Evolutionary conservation across 78 protist species (phyloP).

Genomic region (Planoprotostelium fungivorum): DNA sequence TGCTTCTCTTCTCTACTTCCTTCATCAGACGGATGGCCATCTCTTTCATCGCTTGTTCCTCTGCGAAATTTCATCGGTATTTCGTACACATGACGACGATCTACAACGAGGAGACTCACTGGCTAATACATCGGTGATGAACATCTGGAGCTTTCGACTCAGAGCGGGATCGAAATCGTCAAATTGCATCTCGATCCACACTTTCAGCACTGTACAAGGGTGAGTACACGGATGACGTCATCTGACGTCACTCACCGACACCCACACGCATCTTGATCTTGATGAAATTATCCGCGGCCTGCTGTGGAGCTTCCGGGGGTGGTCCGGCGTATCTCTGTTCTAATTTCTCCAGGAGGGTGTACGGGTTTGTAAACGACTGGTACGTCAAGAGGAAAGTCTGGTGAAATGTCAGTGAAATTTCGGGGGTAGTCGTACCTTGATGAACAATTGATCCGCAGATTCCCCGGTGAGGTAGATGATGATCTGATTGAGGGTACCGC

Average conservation of each 20-base stretch:
- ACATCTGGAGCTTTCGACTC: conserved; percentile 6
- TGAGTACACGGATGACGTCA: too few species aligned
- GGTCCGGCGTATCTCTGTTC: conserved; percentile 62
- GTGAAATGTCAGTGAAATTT: conserved; percentile 9
- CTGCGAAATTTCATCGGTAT: neutral
- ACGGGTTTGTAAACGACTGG: conserved; percentile 62
- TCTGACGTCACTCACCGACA: too few species aligned
- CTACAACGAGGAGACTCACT: neutral
- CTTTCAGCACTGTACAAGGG: too few species aligned
- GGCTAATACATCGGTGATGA: conserved; percentile 2
- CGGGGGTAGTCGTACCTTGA: neutral
- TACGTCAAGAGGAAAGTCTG: conserved; percentile 59
- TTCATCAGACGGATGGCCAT: neutral
- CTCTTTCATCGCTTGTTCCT: neutral
- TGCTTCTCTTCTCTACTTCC: neutral
- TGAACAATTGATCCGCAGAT: neutral
- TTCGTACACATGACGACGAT: neutral
- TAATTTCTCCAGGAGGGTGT: conserved; percentile 40
- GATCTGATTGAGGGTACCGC: neutral
- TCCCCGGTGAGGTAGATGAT: neutral
- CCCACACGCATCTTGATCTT: conserved; percentile 55
- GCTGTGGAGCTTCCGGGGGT: neutral
- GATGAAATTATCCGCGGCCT: neutral
- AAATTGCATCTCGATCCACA: conserved; percentile 53
- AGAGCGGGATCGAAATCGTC: conserved; percentile 40